Conservation (phyloP, 2,329 filamentous ascomycete species). For the Scolecobasidium constrictum region DNA sequence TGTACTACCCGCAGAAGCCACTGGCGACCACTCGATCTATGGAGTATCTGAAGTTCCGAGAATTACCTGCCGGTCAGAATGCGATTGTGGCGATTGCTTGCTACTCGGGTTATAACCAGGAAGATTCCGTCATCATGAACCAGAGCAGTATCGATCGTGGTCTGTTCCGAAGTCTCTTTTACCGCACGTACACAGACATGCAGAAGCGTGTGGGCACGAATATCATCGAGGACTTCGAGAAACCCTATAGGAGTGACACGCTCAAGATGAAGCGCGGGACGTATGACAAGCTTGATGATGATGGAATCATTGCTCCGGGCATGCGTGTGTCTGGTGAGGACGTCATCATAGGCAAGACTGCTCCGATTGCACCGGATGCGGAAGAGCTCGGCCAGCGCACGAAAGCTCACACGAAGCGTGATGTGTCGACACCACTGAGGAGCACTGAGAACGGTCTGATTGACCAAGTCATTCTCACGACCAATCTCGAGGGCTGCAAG, state of each 20-base stretch:
- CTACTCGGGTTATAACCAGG: slow-evolving; percentile 98
- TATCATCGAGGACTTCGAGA: slow-evolving; percentile 89
- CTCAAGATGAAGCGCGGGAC: slow-evolving; percentile 88
- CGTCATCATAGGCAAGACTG: slow-evolving; percentile 98
- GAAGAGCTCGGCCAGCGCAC: slow-evolving; percentile 91
- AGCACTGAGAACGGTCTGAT: slow-evolving; percentile 97
- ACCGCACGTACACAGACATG: slow-evolving; percentile 91
- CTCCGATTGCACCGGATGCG: slow-evolving; percentile 82
- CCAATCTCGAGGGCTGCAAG: slow-evolving; percentile 84
- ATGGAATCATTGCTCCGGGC: slow-evolving; percentile 88
- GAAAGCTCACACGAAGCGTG: slow-evolving; percentile 81
- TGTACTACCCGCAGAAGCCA: slow-evolving; percentile 98
- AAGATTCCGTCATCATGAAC: slow-evolving; percentile 99
- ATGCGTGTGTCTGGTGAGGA: slow-evolving; percentile 94
- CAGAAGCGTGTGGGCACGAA: slow-evolving; percentile 95
- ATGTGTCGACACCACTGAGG: slow-evolving; percentile 87
- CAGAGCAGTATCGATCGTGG: slow-evolving; percentile 98
- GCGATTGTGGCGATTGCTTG: slow-evolving; percentile 96
- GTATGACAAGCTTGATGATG: slow-evolving; percentile 94
- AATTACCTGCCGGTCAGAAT: slow-evolving; percentile 92
- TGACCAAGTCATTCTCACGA: slow-evolving; percentile 86
- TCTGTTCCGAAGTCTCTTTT: slow-evolving; percentile 94
- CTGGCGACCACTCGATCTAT: slow-evolving; percentile 92
- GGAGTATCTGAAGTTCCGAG: slow-evolving; percentile 97
- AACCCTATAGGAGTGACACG: slow-evolving; percentile 79